A percentile compares a stretch with the other conserved stretches of the same genome.
Evolutionary conservation across 441 rosid genomes (phyloP).

Genomic region (Lepidium campestre): DNA sequence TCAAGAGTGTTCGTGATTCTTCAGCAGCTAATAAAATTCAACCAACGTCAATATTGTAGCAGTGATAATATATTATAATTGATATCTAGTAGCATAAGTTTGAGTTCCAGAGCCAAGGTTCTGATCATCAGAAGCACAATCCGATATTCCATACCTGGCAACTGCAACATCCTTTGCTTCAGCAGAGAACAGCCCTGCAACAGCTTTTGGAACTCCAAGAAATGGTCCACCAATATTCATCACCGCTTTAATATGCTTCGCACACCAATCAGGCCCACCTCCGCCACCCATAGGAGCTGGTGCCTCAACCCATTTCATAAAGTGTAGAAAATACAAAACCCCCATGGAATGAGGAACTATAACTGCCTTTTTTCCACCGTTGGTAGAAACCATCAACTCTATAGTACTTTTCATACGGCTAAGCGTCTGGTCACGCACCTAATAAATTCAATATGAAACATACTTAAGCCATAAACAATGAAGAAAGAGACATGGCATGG

Average conservation of each 20-base stretch:
- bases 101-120: neutral
- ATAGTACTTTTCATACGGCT: slow-evolving; percentile 84
- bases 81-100: neutral
- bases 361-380: slow-evolving; percentile 79
- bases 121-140: neutral
- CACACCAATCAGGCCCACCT: slow-evolving; percentile 92
- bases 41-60: neutral
- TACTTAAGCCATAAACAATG: neutral
- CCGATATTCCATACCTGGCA: slow-evolving; percentile 55
- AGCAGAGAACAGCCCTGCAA: slow-evolving; percentile 83
- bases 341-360: slow-evolving; percentile 98
- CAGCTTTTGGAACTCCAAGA: slow-evolving; percentile 92
- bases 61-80: neutral
- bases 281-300: slow-evolving; percentile 99
- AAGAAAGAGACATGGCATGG: neutral
- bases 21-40: neutral
- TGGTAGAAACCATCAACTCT: slow-evolving; percentile 81
- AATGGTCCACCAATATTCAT: slow-evolving; percentile 93
- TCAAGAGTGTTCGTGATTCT: neutral
- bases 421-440: slow-evolving; percentile 91
- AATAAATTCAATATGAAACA: slow-evolving; percentile 17
- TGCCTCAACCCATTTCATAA: slow-evolving; percentile 99
- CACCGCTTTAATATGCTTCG: slow-evolving; percentile 87
- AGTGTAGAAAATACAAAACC: slow-evolving; percentile 83
- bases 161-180: slow-evolving; percentile 95